Evolutionary conservation across 1,284 basidiomycete species (phyloP), one percentile per base, ranked within the genome.

Genomic region (Moesziomyces parantarcticus): DNA sequence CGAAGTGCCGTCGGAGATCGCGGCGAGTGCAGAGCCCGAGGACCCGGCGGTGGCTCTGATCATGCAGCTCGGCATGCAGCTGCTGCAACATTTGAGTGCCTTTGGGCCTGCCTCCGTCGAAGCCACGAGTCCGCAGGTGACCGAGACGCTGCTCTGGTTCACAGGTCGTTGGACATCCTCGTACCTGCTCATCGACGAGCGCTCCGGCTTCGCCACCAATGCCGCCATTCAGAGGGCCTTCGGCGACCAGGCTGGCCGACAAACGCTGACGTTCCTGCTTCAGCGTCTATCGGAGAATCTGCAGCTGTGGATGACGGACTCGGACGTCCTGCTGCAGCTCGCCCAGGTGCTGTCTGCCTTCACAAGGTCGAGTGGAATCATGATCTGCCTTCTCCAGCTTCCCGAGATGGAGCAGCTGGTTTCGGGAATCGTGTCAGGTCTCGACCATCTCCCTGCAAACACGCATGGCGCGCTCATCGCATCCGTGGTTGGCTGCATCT

Each of bases 101-200:
- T 71, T 66, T 14, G 69, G 72, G 2, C 57, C 75, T 1, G 50
- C 54, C 21, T 55, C 64, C 3, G 45, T 61, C 21, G 57, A 68
- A 29, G 66, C 75, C 20, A 69, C 67, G 7, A 81, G 79, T 50
- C 81, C 81, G 21, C 79, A 77, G 54, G 75, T 76, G 16, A 56
- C 78, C 25, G 74, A 75, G 22, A 78, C 79, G 16, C 54, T 76
- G 16, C 56, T 82, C 3, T 79, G 77, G 77, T 75, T 81, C 41
- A 75, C 62, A 1, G 78, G 69, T 11, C 77, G 81, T 14, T 81
- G 79, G 79, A 75, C 71, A 34, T 76, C 78, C 8, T 61, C 70
- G 39, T 84, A 73, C 66, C 73, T 76, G 13, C 62, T 79, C 18
- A 62, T 58, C 44, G 56, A 50, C 50, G 55, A 62, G 32, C 53